A percentile compares a stretch with the other conserved stretches of the same genome.
Conservation (phyloP, 148 eudicot species). For the Vaccinium vitisidaea region DNA sequence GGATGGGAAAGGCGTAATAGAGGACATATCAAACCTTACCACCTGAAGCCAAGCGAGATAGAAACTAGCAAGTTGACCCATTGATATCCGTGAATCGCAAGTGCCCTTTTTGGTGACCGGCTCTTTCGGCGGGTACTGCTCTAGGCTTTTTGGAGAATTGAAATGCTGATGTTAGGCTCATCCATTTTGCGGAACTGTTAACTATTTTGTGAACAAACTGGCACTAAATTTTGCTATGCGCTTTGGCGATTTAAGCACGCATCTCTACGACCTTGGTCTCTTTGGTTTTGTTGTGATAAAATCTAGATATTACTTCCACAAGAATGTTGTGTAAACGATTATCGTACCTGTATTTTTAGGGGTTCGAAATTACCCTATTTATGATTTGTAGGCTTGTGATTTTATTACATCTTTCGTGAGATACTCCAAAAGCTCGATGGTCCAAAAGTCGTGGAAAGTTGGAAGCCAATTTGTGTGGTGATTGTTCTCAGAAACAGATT, state of each 20-base stretch:
- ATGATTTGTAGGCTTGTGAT: too few species aligned
- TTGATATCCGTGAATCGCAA: background rate
- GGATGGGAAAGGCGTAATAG: slow-evolving; percentile 94
- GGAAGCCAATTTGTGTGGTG: too few species aligned
- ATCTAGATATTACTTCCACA: background rate
- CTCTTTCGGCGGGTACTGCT: background rate
- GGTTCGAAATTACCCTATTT: too few species aligned
- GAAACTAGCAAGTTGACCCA: background rate
- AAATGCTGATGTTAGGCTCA: background rate
- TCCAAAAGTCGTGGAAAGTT: too few species aligned
- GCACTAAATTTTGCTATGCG: background rate
- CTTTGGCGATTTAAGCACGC: background rate
- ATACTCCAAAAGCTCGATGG: too few species aligned
- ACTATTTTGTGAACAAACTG: background rate
- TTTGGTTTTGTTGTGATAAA: background rate
- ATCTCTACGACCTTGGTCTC: background rate
- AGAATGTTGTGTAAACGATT: background rate
- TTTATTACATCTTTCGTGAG: too few species aligned
- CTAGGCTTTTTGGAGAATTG: background rate
- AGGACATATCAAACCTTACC: slow-evolving; percentile 56
- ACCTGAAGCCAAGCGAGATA: slow-evolving; percentile 20
- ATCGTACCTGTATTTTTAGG: too few species aligned
- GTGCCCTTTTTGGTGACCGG: background rate
- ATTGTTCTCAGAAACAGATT: too few species aligned
- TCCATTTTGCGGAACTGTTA: background rate